phyloP scores from a whole-genome alignment of 306 rosid genomes.

The Quercus engelmannii region DNA sequence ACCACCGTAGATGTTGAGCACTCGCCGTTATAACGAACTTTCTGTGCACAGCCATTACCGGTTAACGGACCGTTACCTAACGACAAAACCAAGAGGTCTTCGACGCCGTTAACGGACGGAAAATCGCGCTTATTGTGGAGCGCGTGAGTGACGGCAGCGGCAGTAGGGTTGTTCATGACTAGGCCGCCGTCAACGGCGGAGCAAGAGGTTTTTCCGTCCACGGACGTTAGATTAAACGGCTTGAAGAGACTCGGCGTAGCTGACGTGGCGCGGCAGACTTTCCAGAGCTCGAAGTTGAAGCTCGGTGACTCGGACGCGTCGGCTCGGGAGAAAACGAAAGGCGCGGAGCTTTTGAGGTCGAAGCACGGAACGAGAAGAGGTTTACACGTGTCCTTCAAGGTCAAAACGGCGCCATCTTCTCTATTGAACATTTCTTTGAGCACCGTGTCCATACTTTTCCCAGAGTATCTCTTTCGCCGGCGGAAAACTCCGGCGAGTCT shows the following conservation, averaged over 20 bases:
- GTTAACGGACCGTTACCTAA: constrained; percentile 67
- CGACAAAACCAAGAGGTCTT: constrained; percentile 77
- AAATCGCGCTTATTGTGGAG: constrained; percentile 93
- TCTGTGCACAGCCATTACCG: constrained; percentile 15
- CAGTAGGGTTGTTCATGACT: constrained; percentile 95
- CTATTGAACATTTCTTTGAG: constrained; percentile 54
- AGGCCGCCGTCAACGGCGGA: constrained; percentile 87
- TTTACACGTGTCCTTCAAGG: constrained; percentile 81
- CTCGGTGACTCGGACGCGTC: constrained; percentile 88
- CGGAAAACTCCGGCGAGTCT: constrained; percentile 35
- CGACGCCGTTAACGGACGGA: constrained; percentile 75
- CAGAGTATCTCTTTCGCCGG: constrained; percentile 54
- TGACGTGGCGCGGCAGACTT: constrained; percentile 92
- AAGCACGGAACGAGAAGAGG: constrained; percentile 91
- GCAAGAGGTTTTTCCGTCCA: constrained; percentile 79
- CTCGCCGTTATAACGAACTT: constrained; percentile 33
- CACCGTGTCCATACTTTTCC: constrained; percentile 61
- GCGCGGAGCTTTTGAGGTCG: constrained; percentile 91
- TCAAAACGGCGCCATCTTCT: constrained; percentile 48
- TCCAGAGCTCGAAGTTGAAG: constrained; percentile 90
- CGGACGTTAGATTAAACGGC: constrained; percentile 73
- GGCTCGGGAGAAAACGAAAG: constrained; percentile 93
- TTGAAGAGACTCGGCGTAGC: constrained; percentile 77
- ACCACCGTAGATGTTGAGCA: constrained; percentile 64
- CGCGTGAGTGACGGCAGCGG: constrained; percentile 92